Evolutionary conservation across 148 eudicot genomes (phyloP).

Genomic region (Rheum nobile): DNA sequence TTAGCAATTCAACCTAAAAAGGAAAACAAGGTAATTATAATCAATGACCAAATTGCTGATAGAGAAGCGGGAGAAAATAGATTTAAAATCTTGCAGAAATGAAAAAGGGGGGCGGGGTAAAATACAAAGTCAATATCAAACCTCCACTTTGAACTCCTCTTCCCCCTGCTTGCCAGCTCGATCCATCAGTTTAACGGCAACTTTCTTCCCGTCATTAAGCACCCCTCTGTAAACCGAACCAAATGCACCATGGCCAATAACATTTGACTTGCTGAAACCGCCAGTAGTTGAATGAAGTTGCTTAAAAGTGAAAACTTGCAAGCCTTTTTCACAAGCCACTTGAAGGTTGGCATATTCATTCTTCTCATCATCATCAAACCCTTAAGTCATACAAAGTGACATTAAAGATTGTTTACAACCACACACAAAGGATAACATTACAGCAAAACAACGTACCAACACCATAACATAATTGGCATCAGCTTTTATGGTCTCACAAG

Average conservation of each 20-base stretch:
- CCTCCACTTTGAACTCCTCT: conserved; percentile 93
- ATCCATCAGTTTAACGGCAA: conserved; percentile 89
- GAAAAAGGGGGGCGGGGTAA: neutral
- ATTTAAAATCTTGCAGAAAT: neutral
- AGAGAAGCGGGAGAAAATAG: neutral
- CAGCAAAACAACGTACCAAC: neutral
- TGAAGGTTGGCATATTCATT: conserved; percentile 26
- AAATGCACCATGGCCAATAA: conserved; percentile 91
- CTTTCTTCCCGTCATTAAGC: conserved; percentile 75
- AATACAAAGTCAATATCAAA: conserved; percentile 15
- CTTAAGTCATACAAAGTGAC: conserved; percentile 24
- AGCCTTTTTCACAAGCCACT: conserved; percentile 60
- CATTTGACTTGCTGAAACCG: conserved; percentile 80
- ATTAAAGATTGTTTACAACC: neutral
- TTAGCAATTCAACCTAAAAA: conserved; percentile 70
- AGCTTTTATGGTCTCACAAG: neutral
- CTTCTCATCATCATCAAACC: conserved; percentile 39
- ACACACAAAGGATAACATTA: neutral
- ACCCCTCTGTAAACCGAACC: conserved; percentile 83
- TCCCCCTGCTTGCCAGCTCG: conserved; percentile 88
- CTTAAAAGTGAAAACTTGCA: conserved; percentile 72
- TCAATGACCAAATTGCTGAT: conserved; percentile 7
- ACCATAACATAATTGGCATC: neutral
- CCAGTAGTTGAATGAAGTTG: conserved; percentile 81
- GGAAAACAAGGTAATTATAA: neutral